Conservation (phyloP, 1,284 basidiomycete genomes). For the Fomitiporia mediterranea region DNA sequence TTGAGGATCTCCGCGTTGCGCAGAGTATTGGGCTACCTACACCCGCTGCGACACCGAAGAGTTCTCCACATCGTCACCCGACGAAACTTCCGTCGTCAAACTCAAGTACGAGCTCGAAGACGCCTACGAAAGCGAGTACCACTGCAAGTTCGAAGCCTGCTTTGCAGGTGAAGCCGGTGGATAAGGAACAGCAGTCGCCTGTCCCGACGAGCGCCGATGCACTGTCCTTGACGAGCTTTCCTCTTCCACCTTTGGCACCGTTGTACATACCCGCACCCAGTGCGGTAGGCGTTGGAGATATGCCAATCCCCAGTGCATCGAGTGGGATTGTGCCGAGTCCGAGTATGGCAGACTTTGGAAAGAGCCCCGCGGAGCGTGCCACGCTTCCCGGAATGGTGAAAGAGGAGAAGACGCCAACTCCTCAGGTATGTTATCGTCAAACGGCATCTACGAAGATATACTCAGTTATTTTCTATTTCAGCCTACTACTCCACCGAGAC, state of each 20-base stretch:
- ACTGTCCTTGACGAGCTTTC: conserved; percentile 6
- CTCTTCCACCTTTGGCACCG: conserved; percentile 4
- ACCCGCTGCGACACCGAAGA: conserved; percentile 14
- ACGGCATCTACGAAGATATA: too few species aligned
- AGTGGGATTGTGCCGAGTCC: conserved; percentile 7
- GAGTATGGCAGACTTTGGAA: not conserved
- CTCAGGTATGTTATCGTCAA: too few species aligned
- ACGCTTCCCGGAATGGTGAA: conserved; percentile 2
- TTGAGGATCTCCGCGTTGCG: not conserved
- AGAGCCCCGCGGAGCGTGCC: conserved; percentile 6
- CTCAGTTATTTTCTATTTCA: too few species aligned
- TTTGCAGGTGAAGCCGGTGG: not conserved
- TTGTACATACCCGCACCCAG: conserved; percentile 6
- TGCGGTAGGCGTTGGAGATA: conserved; percentile 4
- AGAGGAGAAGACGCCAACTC: not conserved
- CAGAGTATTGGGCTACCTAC: conserved; percentile 12
- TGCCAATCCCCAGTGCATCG: conserved; percentile 5
- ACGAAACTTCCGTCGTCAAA: not conserved
- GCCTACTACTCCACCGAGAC: not conserved
- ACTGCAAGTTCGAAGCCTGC: not conserved
- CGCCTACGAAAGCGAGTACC: not conserved
- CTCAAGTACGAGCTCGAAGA: not conserved
- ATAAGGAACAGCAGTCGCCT: not conserved
- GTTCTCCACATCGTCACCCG: not conserved
- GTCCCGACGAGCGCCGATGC: conserved; percentile 3